phyloP scores from a whole-genome alignment of 2,329 filamentous ascomycete species.

The Aspergillus calidoustus region DNA sequence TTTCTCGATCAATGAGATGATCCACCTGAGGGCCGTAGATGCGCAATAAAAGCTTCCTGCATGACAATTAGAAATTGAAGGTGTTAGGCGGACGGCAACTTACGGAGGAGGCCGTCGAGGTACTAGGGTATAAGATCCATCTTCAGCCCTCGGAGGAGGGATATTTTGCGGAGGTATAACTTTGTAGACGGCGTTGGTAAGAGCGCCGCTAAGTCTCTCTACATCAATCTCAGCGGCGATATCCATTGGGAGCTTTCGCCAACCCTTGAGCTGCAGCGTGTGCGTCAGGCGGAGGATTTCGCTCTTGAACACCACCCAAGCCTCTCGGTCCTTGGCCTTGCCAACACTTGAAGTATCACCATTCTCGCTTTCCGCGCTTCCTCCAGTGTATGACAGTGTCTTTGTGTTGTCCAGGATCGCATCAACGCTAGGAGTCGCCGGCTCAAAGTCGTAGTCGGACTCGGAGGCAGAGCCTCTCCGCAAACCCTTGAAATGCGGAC shows the following conservation, averaged over 20 bases:
- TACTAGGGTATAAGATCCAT: constrained; percentile 42
- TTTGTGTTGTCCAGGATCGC: constrained; percentile 87
- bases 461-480: constrained; percentile 70
- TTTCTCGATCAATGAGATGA: constrained; percentile 91
- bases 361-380: constrained; percentile 48
- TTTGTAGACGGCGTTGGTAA: constrained; percentile 97
- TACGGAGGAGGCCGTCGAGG: constrained; percentile 58
- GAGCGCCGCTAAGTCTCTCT: constrained; percentile 72
- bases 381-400: constrained; percentile 75
- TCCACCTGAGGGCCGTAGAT: constrained; percentile 96
- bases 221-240: constrained; percentile 49
- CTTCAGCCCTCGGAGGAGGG: constrained; percentile 45
- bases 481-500: constrained; percentile 41
- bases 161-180: constrained; percentile 78
- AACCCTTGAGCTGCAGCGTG: constrained; percentile 87
- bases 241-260: constrained; percentile 74
- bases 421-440: constrained; percentile 82
- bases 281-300: constrained; percentile 90
- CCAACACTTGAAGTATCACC: constrained; percentile 53
- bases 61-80: background rate
- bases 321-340: constrained; percentile 70
- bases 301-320: constrained; percentile 86
- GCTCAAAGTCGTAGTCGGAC: constrained; percentile 85
- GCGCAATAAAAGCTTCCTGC: constrained; percentile 78
- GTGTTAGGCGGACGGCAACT: constrained; percentile 34